Evolutionary conservation across 306 rosid species (phyloP), one percentile per base, ranked within the genome.

Genomic region (Glycine soja): DNA sequence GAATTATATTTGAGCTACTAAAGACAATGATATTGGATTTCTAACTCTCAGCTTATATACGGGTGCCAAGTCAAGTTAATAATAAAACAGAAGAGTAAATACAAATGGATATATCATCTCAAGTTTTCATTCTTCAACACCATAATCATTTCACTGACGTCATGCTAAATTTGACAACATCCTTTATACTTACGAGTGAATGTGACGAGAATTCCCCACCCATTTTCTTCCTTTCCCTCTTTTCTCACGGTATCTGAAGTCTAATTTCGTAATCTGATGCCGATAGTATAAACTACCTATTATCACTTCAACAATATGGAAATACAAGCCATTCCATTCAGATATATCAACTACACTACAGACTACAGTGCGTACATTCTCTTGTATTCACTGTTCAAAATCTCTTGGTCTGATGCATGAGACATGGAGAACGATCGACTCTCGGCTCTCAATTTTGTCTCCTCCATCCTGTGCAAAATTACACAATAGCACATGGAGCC

Each of bases 401-500:
- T 87, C 75, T 95, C 99, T 11, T 87, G 87, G 34, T 95, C 97
- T n/a, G 99, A 91, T 19, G 87, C 85, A 85, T 85, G 83, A 40
- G 98, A 93, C 85, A 89, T 80, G 75, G 97, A 88, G 77, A 86
- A 76, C 2, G 98, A 95, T 74, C 90, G 93, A 70, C 94, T 91
- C 88, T 89, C 93, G 0, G 83, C 86, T 86, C 95, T 91, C 82
- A 90, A 15, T 74, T 85, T 93, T 32, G 88, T 86, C 86, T 90
- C 98, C 61, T 93, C 97, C 89, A 95, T 93, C 85, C 95, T 87
- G 81, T 95, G 91, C 88, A 90, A 82, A 79, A 95, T 32, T 83
- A 93, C 93, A 79, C 99, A 95, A 52, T 93, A 95, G 86, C 97
- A 93, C 99, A 95, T 95, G 72, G 97, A 89, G 72, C 99, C 99